Base-by-base conservation (phyloP, 139 green algal genomes). In the Volvox reticuliferus region DNA sequence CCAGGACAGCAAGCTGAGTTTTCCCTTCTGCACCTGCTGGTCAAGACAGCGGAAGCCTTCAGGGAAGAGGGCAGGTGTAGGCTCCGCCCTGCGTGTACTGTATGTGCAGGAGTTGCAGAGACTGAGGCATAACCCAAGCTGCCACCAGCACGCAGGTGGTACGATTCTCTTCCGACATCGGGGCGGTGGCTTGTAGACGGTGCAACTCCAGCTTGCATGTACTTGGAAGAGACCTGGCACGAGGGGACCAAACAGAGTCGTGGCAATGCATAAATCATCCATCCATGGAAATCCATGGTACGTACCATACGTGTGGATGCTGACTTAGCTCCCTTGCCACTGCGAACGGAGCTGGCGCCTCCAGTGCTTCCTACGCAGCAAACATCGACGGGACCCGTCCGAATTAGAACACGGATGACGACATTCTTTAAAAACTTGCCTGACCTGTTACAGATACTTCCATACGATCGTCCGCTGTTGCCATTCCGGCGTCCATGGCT, bases 371-470 rank as follows among this genome's bases (percentile, higher is more conserved):
- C 79, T 86, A 44, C 44, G 78, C 20, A 17, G 44, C 44, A 55
- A 55, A 35, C 1, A 30, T 30, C n/a, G 28, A 20, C 33, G 21
- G 76, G 30, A 55, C 76, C 30, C 50, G 55, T 17, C 14, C 19
- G 16, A 16, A 9, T 19, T 55, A 79, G 71, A 14, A 1, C 71
- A 18, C 26, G 21, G 14, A 32, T 18, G 20, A 18, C 32, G 24
- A 20, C 71, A 33, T 36, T 36, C 1, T 18, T 79, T 35, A 21
- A 33, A 21, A 18, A 79, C 35, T 35, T 36, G 32, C 24, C 79
- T 86, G 9, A 79, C 82, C 82, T 88, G 82, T 76, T 19, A 88
- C 36, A 22, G 82, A 88, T 16, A 36, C 63, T 26, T 88, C 82
- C 82, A 88, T 88, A n/a, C 73, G 55, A 28, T 86, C 80, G 30